These are phyloP conservation scores for Penicillium griseofulvum DNA, from an alignment of 2,329 filamentous ascomycete genomes.

Conservation along the genomic window DNA sequence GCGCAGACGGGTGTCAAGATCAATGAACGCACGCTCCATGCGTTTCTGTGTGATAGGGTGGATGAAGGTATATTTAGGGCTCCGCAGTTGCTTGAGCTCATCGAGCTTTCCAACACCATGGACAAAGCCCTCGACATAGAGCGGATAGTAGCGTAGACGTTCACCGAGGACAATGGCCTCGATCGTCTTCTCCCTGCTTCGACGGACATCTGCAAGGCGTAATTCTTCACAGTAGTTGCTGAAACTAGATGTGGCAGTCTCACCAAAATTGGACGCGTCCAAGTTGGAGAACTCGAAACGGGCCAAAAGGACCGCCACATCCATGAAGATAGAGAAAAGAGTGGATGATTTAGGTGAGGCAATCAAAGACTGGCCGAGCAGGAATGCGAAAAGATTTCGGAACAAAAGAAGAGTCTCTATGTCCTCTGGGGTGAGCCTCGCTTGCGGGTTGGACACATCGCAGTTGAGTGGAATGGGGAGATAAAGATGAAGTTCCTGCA, in stretches of 20 bases:
- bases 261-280: constrained; percentile 63
- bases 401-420: constrained; percentile 58
- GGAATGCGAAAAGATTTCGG: constrained; percentile 63
- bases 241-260: constrained; percentile 54
- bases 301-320: constrained; percentile 56
- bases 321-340: constrained; percentile 61
- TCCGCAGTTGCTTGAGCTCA: constrained; percentile 66
- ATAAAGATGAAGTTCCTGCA: constrained; percentile 53
- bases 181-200: constrained; percentile 82
- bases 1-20: constrained; percentile 70
- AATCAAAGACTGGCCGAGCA: constrained; percentile 60
- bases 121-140: constrained; percentile 90
- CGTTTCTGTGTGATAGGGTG: constrained; percentile 70
- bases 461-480: constrained; percentile 57
- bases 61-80: constrained; percentile 68
- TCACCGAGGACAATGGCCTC: constrained; percentile 89
- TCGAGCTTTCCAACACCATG: constrained; percentile 85
- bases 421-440: constrained; percentile 47
- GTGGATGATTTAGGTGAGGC: constrained; percentile 55
- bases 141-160: constrained; percentile 72
- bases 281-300: constrained; percentile 61
- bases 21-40: constrained; percentile 78
- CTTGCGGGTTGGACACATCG: constrained; percentile 43
- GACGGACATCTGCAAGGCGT: constrained; percentile 72
- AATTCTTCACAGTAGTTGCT: constrained; percentile 70